phyloP scores from a whole-genome alignment of 2,329 filamentous ascomycete species.

The Dactylellina drechsleri region DNA sequence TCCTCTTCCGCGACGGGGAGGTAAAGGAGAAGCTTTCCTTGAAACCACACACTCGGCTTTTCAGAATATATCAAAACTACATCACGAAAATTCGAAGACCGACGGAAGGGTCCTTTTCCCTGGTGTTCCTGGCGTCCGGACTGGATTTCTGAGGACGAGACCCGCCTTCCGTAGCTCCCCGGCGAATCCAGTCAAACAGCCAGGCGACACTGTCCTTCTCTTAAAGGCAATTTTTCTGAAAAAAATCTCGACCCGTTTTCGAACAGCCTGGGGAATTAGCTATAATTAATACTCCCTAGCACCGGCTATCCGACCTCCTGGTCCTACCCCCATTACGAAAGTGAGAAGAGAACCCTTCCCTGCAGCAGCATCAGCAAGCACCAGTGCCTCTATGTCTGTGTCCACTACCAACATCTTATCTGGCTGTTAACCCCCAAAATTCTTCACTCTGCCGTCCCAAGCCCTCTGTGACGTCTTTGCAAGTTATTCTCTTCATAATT shows the following conservation, averaged over 20 bases:
- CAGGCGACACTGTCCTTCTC: slow-evolving; percentile 26
- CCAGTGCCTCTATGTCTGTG: slow-evolving; percentile 3
- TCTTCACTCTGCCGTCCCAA: slow-evolving; percentile 32
- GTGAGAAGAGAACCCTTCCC: neutral
- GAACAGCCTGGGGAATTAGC: slow-evolving; percentile 1
- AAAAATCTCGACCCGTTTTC: slow-evolving; percentile 1
- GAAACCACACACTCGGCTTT: neutral
- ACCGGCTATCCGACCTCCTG: slow-evolving; percentile 14
- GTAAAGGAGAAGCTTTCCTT: neutral
- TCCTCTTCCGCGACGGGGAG: neutral
- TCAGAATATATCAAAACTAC: too few relatives aligned
- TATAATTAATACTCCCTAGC: slow-evolving; percentile 1
- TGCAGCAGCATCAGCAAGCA: slow-evolving; percentile 22
- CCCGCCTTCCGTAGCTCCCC: slow-evolving; percentile 54
- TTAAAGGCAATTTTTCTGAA: slow-evolving; percentile 40
- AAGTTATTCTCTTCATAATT: slow-evolving; percentile 14
- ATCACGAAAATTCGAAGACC: neutral
- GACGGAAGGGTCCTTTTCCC: neutral
- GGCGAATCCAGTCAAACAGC: slow-evolving; percentile 38
- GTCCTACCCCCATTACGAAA: neutral
- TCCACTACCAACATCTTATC: slow-evolving; percentile 27
- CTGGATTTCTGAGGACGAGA: slow-evolving; percentile 22
- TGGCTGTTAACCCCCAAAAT: slow-evolving; percentile 2
- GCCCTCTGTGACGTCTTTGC: slow-evolving; percentile 44
- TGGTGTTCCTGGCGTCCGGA: slow-evolving; percentile 23